Evolutionary conservation across 441 rosid genomes (phyloP).

Genomic region (Capsella rubella): DNA sequence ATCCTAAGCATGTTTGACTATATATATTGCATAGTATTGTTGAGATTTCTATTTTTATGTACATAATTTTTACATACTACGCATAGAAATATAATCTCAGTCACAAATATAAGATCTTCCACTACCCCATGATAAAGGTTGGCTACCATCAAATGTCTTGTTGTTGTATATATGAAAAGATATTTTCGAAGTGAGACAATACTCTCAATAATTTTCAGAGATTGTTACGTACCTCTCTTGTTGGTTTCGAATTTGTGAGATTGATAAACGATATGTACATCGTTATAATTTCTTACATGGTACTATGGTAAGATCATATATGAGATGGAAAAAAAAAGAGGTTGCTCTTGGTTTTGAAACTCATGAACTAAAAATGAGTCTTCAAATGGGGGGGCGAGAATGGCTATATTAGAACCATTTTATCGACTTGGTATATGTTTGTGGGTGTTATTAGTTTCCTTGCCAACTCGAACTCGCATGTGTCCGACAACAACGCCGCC

Average conservation of each 20-base stretch:
- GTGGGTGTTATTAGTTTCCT: constrained; percentile 18
- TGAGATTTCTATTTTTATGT: constrained; percentile 1
- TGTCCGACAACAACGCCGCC: constrained; percentile 41
- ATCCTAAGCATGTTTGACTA: constrained; percentile 32
- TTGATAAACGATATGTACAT: neutral
- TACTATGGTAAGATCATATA: neutral
- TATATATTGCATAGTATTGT: constrained; percentile 13
- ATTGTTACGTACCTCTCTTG: neutral
- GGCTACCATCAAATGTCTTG: neutral
- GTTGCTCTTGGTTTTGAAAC: neutral
- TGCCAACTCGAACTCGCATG: constrained; percentile 25
- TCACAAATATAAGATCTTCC: constrained; percentile 23
- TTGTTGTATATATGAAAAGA: constrained; percentile 8
- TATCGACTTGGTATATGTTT: constrained; percentile 19
- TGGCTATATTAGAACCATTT: constrained; percentile 16
- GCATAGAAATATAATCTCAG: constrained; percentile 8
- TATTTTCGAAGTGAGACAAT: neutral
- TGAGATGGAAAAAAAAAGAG: neutral
- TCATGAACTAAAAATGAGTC: constrained; percentile 3
- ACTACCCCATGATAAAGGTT: neutral
- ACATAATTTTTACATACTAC: neutral
- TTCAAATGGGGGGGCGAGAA: constrained; percentile 22
- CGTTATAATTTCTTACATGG: neutral
- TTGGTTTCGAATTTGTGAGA: neutral
- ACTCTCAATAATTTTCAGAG: neutral